Percentiles rank a stretch among this genome's conserved stretches.
These are phyloP conservation scores for Eimeria sp. DNA, from an alignment of 169 alveolate species.

Conservation along the genomic window DNA sequence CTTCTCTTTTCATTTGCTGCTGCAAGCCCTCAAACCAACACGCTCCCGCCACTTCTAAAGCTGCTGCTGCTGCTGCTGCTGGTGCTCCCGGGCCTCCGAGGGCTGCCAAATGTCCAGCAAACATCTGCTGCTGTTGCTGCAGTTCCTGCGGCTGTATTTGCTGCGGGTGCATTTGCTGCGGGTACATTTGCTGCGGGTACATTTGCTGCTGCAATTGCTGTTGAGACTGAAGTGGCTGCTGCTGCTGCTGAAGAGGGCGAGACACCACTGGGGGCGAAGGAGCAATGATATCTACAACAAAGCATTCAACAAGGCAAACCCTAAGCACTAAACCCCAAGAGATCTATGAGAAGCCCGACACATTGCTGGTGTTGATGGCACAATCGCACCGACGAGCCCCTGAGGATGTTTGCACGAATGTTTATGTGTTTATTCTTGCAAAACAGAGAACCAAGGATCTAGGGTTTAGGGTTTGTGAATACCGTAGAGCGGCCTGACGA, in stretches of 20 bases:
- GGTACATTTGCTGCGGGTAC: no score
- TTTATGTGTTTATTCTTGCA: not conserved
- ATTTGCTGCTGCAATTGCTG: no score
- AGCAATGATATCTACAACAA: not conserved
- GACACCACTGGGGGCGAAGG: not conserved
- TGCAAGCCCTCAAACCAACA: slow-evolving; percentile 43
- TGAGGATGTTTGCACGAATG: no score
- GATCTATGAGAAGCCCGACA: no score
- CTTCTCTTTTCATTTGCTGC: not conserved
- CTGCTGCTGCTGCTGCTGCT: slow-evolving; percentile 43
- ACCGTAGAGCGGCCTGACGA: slow-evolving; percentile 52
- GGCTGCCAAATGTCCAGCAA: not conserved
- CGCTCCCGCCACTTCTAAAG: not conserved
- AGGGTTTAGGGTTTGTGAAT: not conserved
- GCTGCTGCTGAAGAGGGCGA: no score
- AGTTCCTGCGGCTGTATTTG: no score
- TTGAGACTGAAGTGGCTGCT: no score
- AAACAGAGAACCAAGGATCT: not conserved
- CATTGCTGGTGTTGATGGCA: no score
- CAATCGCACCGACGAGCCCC: no score
- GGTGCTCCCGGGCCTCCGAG: slow-evolving; percentile 20
- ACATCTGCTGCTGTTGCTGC: not conserved
- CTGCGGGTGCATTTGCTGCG: no score
- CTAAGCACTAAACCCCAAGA: no score
- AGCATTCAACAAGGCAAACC: no score